Base-by-base conservation (phyloP, 2,329 filamentous ascomycete genomes). In the Aspergillus sp. region DNA sequence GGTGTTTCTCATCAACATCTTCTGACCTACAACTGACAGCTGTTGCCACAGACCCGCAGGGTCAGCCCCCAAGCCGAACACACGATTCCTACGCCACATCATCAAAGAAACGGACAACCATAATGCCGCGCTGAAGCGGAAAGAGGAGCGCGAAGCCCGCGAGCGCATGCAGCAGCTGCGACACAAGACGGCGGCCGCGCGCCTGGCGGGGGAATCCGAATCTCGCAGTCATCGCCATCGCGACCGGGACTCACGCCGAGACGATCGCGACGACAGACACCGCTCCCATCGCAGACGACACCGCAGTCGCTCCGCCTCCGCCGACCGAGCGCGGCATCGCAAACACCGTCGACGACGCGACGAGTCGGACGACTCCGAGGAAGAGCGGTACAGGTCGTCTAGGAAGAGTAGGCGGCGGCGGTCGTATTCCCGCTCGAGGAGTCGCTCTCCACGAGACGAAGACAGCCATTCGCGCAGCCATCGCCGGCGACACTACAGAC, bases 21-120 rank as follows among this genome's bases (percentile, higher is more conserved):
- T 32, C 5, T 11, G 20, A 36, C 20, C 16, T 1, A 30, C 16
- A 35, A 9, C 35, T 30, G 33, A 49, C 41, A 51, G 58, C 49
- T 58, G 17, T 50, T 41, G 46, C 47, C 19, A 13, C 71, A 90
- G 83, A 64, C 82, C 85, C 52, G 73, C 81, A 43, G 82, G 82
- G 60, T 83, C 86, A 48, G 82, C 81, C 57, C 90, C 89, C 1
- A 96, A 93, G 68, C 92, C 93, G 3, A 97, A 99, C 65, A 96
- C 89, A 0, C 83, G 88, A 32, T 97, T 97, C 67, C 76, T 99
- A 40, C 86, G 86, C 52, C 88, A 94, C 64, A 89, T 97, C 51
- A 90, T 99, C 56, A 88, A 87, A 57, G 88, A 94, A 60, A 95
- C 90, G 8, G 88, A 95, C 62, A 87, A 74, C 49, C 93, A 99